Conservation (phyloP, 805 yeast species). For the Hagleromyces aurorensis region DNA sequence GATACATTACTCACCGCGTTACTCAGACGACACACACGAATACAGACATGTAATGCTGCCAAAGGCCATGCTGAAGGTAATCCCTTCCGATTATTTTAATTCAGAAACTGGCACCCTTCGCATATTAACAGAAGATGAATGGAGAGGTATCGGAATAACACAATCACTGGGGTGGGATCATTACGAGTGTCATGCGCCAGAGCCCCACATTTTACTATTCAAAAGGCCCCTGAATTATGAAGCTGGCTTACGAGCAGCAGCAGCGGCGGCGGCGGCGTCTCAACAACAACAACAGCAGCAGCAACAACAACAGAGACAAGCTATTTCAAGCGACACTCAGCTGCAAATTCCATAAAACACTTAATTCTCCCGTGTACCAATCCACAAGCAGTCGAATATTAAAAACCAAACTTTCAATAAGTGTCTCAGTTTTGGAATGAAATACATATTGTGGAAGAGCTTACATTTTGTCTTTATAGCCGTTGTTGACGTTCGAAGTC, state of each 20-base stretch:
- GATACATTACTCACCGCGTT: constrained; percentile 88
- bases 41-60: constrained; percentile 97
- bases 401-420: too few species aligned
- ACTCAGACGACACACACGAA: constrained; percentile 86
- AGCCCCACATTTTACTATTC: constrained; percentile 90
- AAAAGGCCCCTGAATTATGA: constrained; percentile 59
- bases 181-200: constrained; percentile 97
- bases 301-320: constrained; percentile 9
- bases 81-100: constrained; percentile 90
- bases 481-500: too few species aligned
- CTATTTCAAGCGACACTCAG: too few species aligned
- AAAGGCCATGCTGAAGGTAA: constrained; percentile 86
- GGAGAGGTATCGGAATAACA: constrained; percentile 97
- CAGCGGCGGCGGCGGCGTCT: constrained; percentile 22
- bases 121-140: constrained; percentile 87
- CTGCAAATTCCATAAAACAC: too few species aligned
- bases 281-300: constrained; percentile 19
- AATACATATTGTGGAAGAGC: too few species aligned
- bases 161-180: constrained; percentile 98
- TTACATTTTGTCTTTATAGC: too few species aligned
- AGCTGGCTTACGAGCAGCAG: constrained; percentile 30
- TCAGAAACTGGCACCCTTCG: constrained; percentile 91
- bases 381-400: too few species aligned
- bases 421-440: too few species aligned
- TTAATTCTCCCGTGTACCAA: too few species aligned